Percentiles rank a stretch among this genome's conserved stretches.
Conservation (phyloP, 2,329 filamentous ascomycete genomes). For the Aspergillus calidoustus region DNA sequence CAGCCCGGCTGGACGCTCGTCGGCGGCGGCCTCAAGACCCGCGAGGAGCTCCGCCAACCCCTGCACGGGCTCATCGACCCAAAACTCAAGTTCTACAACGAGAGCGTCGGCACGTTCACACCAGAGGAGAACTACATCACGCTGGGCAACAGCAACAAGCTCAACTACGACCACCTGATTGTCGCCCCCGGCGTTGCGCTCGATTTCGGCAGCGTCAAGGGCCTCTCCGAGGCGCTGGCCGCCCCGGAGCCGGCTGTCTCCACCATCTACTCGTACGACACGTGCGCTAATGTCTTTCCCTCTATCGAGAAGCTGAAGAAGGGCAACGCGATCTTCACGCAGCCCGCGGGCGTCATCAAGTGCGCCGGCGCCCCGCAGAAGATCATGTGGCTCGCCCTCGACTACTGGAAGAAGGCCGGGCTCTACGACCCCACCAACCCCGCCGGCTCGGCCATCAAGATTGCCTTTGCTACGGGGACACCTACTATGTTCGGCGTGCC, state of each 20-base stretch:
- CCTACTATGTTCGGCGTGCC: conserved; percentile 65
- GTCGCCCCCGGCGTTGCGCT: conserved; percentile 63
- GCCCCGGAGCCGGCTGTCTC: conserved; percentile 56
- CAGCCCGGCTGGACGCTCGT: conserved; percentile 74
- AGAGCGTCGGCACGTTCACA: conserved; percentile 54
- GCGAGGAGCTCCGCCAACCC: conserved; percentile 60
- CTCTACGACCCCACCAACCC: conserved; percentile 52
- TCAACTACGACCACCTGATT: conserved; percentile 68
- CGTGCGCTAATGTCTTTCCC: conserved; percentile 58
- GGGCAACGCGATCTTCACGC: conserved; percentile 63
- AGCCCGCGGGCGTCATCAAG: conserved; percentile 63
- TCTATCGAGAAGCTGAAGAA: conserved; percentile 54
- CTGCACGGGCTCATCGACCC: conserved; percentile 59
- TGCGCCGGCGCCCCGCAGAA: conserved; percentile 67
- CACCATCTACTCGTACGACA: conserved; percentile 63
- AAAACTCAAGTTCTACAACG: conserved; percentile 66
- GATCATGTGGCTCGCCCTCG: conserved; percentile 65
- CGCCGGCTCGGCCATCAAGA: conserved; percentile 52
- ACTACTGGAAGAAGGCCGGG: conserved; percentile 61
- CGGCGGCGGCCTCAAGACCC: conserved; percentile 67
- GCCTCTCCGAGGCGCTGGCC: conserved; percentile 60
- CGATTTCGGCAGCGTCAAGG: conserved; percentile 58
- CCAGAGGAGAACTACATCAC: conserved; percentile 63
- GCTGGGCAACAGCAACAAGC: conserved; percentile 58
- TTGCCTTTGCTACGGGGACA: conserved; percentile 61